These are phyloP conservation scores for Posidonia australis DNA, from an alignment of 106 monocot genomes.

Conservation along the genomic window DNA sequence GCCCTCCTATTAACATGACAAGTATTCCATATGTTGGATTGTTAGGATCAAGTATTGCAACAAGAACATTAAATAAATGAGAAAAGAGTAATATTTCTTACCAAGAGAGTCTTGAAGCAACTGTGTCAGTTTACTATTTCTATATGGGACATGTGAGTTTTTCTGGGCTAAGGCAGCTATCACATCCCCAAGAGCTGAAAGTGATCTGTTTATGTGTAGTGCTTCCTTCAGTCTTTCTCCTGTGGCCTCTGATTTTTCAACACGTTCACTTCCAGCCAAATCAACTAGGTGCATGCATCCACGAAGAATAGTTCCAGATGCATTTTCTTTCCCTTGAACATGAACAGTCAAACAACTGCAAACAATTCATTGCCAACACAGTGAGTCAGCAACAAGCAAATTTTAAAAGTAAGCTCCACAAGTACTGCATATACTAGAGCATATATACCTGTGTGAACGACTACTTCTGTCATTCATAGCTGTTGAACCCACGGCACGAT, in stretches of 20 bases:
- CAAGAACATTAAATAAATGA: neutral
- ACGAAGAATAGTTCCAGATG: conserved; percentile 29
- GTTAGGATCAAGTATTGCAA: neutral
- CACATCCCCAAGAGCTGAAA: conserved; percentile 82
- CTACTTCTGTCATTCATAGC: conserved; percentile 85
- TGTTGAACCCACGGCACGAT: conserved; percentile 57
- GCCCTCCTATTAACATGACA: conserved; percentile 44
- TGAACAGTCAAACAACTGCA: conserved; percentile 76
- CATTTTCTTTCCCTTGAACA: conserved; percentile 56
- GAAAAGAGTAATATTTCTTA: neutral
- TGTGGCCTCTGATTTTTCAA: conserved; percentile 83
- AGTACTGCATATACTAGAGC: neutral
- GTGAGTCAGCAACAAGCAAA: neutral
- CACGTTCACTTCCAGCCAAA: conserved; percentile 89
- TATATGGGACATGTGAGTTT: conserved; percentile 74
- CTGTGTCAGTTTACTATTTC: conserved; percentile 90
- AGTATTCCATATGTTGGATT: neutral
- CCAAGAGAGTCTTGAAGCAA: conserved; percentile 82
- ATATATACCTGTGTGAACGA: conserved; percentile 72
- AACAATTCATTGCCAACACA: neutral
- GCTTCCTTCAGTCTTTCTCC: conserved; percentile 90
- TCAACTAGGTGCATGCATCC: conserved; percentile 87
- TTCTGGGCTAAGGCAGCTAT: conserved; percentile 71
- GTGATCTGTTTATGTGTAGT: conserved; percentile 83
- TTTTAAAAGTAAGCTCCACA: neutral